These are phyloP conservation scores for Pseudonitzschia delicatissima DNA, from an alignment of 108 stramenopile species.

Conservation along the genomic window DNA sequence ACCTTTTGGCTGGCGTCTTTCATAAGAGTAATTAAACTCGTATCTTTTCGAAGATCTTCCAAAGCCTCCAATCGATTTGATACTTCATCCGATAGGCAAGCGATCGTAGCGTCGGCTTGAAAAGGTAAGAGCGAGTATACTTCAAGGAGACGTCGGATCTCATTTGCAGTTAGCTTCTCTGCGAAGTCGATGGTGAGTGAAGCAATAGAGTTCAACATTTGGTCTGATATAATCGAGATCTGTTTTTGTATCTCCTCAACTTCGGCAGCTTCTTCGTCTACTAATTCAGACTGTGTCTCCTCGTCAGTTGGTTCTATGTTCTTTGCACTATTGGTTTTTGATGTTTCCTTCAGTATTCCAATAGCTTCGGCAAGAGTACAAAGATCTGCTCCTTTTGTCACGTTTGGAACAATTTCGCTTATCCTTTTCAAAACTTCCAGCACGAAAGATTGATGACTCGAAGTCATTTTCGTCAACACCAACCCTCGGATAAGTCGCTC, in stretches of 20 bases:
- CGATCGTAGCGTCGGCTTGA: conserved; percentile 36
- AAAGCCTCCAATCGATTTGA: background rate
- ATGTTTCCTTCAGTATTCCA: conserved; percentile 13
- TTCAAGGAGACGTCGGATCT: conserved; percentile 29
- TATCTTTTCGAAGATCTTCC: background rate
- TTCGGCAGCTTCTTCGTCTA: background rate
- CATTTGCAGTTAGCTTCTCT: conserved; percentile 15
- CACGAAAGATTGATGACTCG: conserved; percentile 15
- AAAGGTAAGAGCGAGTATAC: conserved; percentile 37
- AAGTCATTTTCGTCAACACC: conserved; percentile 21
- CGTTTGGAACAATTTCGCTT: background rate
- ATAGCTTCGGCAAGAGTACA: conserved; percentile 24
- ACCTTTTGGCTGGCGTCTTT: conserved; percentile 10
- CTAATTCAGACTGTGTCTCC: background rate
- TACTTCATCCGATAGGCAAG: conserved; percentile 23
- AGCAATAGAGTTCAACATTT: background rate
- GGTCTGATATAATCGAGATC: conserved; percentile 5
- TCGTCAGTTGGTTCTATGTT: background rate
- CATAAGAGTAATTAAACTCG: conserved; percentile 15
- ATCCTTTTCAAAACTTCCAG: conserved; percentile 16
- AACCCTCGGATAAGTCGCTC: conserved; percentile 23
- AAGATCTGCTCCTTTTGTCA: conserved; percentile 3
- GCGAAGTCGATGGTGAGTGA: background rate
- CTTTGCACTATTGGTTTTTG: conserved; percentile 1
- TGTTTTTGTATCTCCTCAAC: background rate